Percentiles rank a stretch among this genome's conserved stretches.
Evolutionary conservation across 768 basidiomycete species (phyloP).

Genomic region (Hygrophorus pudorinus): DNA sequence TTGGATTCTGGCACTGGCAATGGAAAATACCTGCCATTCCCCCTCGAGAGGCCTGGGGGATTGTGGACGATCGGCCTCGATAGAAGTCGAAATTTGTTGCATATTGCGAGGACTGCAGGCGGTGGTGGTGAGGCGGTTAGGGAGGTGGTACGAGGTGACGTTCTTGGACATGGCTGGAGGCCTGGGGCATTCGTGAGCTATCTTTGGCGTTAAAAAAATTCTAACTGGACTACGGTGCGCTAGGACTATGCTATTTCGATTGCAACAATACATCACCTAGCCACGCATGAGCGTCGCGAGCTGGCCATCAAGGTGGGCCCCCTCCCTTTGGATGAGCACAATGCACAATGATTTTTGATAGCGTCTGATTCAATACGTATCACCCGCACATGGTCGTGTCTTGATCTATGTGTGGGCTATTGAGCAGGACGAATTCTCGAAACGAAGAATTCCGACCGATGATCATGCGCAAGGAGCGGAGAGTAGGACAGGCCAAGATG

Average conservation of each 20-base stretch:
- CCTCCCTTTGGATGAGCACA: background rate
- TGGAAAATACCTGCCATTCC: constrained; percentile 88
- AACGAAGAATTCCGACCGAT: constrained; percentile 45
- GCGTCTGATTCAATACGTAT: constrained; percentile 58
- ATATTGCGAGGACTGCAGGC: constrained; percentile 61
- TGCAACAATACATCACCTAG: constrained; percentile 94
- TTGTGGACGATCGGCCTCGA: constrained; percentile 80
- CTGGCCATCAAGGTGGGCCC: constrained; percentile 59
- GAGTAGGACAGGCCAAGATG: constrained; percentile 52
- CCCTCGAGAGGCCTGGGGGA: constrained; percentile 45
- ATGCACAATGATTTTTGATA: constrained; percentile 15
- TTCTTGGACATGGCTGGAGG: constrained; percentile 66
- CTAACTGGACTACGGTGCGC: background rate
- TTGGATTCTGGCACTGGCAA: constrained; percentile 96
- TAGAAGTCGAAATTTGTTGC: constrained; percentile 68
- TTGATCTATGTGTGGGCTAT: constrained; percentile 96
- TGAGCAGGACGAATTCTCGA: constrained; percentile 83
- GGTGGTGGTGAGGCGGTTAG: constrained; percentile 30
- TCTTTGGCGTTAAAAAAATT: constrained; percentile 3
- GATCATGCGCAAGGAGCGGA: constrained; percentile 9
- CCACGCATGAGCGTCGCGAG: constrained; percentile 65
- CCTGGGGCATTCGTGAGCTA: constrained; percentile 59
- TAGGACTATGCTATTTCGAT: constrained; percentile 97
- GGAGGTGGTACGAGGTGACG: constrained; percentile 78
- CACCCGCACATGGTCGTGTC: constrained; percentile 60